Evolutionary conservation across 257 asterid species (phyloP), one percentile per base, ranked within the genome.

Genomic region (Anisodus acutangulus): DNA sequence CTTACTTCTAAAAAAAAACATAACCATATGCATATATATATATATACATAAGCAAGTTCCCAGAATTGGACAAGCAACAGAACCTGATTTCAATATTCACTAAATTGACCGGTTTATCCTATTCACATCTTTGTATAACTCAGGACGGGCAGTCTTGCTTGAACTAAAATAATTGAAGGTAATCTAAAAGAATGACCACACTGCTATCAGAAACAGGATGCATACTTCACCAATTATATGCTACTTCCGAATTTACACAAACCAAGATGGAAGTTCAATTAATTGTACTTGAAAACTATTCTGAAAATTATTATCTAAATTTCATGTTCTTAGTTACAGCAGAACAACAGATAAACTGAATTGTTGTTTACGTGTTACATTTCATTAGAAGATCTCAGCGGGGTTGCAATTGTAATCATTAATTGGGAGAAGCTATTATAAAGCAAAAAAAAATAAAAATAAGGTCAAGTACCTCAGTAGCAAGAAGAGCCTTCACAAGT

Each of bases 401-500:
- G 17, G 12, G 9, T 72, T 72, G 80, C 43, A 47, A 47, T 72
- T 47, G n/a, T 47, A 72, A 47, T 2, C 19, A 72, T 74, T 79
- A 63, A n/a, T 51, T 5, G 57, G 11, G 22, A 76, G 22, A 78
- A 26, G 45, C 26, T 78, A 53, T 53, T 16, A 31, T 13, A 15
- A 12, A 51, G 64, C 47, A 78, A 4, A 3, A 8, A 9, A 15
- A 3, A 7, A 9, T 49, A 71, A 54, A 78, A 83, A 22, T 22
- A 22, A 9, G 72, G 76, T 51, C 81, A 45, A 74, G 66, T 90
- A 93, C 98, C 97, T 91, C 98, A 22, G 98, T 92, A 80, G 90
- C 94, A 85, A 95, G 98, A 89, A 95, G 95, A 72, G 97, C 91
- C 91, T 90, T 88, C 84, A 93, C 89, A 13, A 95, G 98, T 92